Base-by-base conservation (phyloP, 179 eudicot genomes). In the Heliamphora pulchella region DNA sequence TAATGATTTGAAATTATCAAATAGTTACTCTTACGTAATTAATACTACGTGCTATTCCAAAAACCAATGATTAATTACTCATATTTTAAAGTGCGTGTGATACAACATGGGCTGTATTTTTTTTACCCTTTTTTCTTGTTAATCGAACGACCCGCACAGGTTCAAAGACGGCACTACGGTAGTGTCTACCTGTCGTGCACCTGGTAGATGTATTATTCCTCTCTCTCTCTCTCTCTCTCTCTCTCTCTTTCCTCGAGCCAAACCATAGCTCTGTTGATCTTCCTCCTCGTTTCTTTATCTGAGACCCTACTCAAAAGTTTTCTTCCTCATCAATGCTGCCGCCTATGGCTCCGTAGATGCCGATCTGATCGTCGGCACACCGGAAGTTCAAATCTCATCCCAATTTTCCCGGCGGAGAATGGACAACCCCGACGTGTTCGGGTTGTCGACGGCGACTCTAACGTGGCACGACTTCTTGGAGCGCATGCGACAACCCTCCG, bases 401-500 rank as follows among this genome's bases (percentile, higher is more conserved):
- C 54, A 71, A 1, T 10, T 57, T 31, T 15, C 5, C 65, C 64
- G 79, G 77, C 66, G 83, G 79, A 71, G 20, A 78, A 93, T 93
- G 97, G 97, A 93, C 77, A 89, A 88, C 78, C 80, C 85, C 82
- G 98, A 96, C 70, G 87, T 83, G 75, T 89, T 96, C 62, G 88
- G 93, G 54, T 86, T 97, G 15, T 93, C 97, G 20, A 93, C 98
- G 79, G 92, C 92, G 71, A 96, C 94, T 69, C 82, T 90, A 84
- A 91, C 99, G 50, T 96, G 98, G 99, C 97, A 96, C 79, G 97
- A 96, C 81, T 96, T 96, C 83, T 87, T 96, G 47, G 97, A 96
- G 81, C 98, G 99, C 69, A 96, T 96, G 99, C 94, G 99, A 74
- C 97, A 96, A 44, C 99, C 99, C 76, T 88, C 99, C 64, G 99